Evolutionary conservation across 164 flowering plant species (phyloP).

Genomic region (Tetrastigma voinierianum): DNA sequence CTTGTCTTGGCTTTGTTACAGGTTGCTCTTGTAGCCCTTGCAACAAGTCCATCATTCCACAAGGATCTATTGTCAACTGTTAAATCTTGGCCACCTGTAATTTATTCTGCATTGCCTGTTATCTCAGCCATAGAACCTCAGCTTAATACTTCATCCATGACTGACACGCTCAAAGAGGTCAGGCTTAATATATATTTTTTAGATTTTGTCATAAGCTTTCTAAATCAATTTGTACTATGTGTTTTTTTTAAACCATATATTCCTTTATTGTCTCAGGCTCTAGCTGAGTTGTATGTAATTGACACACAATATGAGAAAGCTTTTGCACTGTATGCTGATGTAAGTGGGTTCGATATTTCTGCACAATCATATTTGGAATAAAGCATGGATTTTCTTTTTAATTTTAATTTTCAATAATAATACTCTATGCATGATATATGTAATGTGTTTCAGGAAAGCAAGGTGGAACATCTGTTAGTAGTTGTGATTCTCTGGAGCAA

Average conservation of each 20-base stretch:
- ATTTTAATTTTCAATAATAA: too few relatives aligned
- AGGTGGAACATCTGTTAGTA: neutral
- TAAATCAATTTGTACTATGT: neutral
- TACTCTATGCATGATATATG: neutral
- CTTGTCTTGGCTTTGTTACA: slow-evolving; percentile 24
- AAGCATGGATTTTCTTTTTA: too few relatives aligned
- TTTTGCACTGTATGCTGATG: slow-evolving; percentile 89
- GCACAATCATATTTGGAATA: neutral
- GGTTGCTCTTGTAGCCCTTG: slow-evolving; percentile 95
- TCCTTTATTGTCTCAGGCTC: slow-evolving; percentile 55
- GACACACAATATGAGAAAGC: slow-evolving; percentile 87
- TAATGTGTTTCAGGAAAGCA: neutral
- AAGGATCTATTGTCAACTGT: slow-evolving; percentile 79
- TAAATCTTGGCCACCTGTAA: slow-evolving; percentile 83
- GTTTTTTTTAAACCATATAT: neutral
- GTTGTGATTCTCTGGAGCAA: neutral
- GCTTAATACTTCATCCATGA: slow-evolving; percentile 82
- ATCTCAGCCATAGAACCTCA: slow-evolving; percentile 95
- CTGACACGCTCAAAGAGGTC: slow-evolving; percentile 91
- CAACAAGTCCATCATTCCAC: slow-evolving; percentile 86
- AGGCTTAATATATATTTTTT: neutral
- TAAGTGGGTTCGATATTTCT: slow-evolving; percentile 40
- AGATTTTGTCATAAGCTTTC: neutral
- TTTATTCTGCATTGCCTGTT: slow-evolving; percentile 84
- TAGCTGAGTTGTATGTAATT: slow-evolving; percentile 88